Evolutionary conservation across 2,329 filamentous ascomycete species (phyloP), one percentile per base, ranked within the genome.

Genomic region (Sclerotinia subarctica): DNA sequence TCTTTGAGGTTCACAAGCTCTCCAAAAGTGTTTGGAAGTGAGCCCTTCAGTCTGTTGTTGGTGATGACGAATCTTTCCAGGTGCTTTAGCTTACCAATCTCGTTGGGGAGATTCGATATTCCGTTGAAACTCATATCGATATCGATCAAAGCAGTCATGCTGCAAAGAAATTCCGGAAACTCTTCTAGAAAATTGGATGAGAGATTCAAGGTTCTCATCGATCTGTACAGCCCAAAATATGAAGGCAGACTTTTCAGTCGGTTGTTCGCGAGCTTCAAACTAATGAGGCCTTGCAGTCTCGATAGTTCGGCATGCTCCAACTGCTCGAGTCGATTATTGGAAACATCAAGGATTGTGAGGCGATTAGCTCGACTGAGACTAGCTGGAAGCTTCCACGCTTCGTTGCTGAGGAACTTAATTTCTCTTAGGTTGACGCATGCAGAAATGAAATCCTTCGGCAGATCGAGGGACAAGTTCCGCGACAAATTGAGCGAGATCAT

Each of bases 41-140:
- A 84, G 3, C 92, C 92, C 26, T 86, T 85, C 19, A 99, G 82
- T 70, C 91, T 89, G 79, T 99, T 99, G 80, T 99, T 99, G 2
- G 95, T 98, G 73, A 97, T 94, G 81, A 95, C 93, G 42, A 99
- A 85, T 71, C 94, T 89, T 79, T 98, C 95, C 49, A 99, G 81
- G 66, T 89, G 92, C 68, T 84, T 87, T 68, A 99, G 80, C 67
- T 88, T 87, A 8, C 93, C 92, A 72, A 99, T 91, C 71, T 89
- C 82, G 19, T 90, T 88, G 0, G 94, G 93, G 10, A 99, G 81
- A 66, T 82, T 86, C 15, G 86, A 86, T 70, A 99, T 97, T 52
- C 89, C 87, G 77, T 99, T 99, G 85, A 99, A 99, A 78, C 94
- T 98, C 76, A 99, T 88, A 75, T 99, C 95, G 52, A 99, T 86